phyloP scores from a whole-genome alignment of 177 flowering plant genomes.

The Vitis hybrid region DNA sequence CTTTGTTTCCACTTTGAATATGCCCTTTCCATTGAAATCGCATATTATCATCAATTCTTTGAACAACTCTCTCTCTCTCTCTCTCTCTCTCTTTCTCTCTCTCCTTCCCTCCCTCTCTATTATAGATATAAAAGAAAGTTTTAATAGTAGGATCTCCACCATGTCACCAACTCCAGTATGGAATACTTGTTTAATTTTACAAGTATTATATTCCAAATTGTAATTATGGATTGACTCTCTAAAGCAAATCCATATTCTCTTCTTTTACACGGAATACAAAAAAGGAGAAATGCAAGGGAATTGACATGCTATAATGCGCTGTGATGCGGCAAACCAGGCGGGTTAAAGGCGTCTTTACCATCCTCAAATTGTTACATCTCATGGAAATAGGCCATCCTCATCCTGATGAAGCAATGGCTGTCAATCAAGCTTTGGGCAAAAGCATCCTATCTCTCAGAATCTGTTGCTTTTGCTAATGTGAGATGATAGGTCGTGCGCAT shows the following conservation, averaged over 20 bases:
- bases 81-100: too few species aligned
- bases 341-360: neutral
- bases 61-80: neutral
- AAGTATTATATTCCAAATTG: too few species aligned
- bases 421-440: constrained; percentile 2
- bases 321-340: constrained; percentile 17
- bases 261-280: neutral
- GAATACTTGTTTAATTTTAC: too few species aligned
- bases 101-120: too few species aligned
- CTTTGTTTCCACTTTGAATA: neutral
- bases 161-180: too few species aligned
- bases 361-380: too few species aligned
- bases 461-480: neutral
- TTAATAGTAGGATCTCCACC: too few species aligned
- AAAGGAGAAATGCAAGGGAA: neutral
- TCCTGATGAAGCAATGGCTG: constrained; percentile 9
- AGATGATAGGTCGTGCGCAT: neutral
- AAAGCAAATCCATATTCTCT: constrained; percentile 5
- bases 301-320: neutral
- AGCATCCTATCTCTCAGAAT: neutral
- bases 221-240: neutral
- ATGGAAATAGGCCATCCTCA: too few species aligned
- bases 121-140: neutral
- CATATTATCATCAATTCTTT: neutral
- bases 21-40: neutral